phyloP scores from a whole-genome alignment of 129 eudicot species.

The Chrysanthemum seticuspe region DNA sequence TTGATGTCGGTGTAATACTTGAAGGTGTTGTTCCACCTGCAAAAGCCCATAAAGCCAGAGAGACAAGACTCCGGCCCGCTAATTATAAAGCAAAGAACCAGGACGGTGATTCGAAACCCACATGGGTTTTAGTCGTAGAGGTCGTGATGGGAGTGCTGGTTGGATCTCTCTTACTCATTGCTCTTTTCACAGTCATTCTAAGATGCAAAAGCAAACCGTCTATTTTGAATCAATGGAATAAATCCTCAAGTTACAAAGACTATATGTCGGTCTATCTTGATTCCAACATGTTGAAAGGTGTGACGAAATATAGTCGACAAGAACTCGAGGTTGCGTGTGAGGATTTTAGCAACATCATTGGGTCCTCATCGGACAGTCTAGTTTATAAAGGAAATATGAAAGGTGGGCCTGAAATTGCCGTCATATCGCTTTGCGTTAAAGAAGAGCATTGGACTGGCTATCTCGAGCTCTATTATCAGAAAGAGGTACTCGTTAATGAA shows the following conservation, averaged over 20 bases:
- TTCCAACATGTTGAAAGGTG: conserved; percentile 72
- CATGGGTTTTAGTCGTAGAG: conserved; percentile 70
- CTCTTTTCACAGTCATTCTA: conserved; percentile 34
- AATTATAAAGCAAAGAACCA: conserved; percentile 32
- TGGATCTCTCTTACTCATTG: conserved; percentile 51
- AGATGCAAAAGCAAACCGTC: conserved; percentile 65
- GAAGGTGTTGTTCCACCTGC: conserved; percentile 47
- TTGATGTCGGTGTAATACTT: background rate
- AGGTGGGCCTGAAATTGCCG: conserved; percentile 89
- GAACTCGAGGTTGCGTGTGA: conserved; percentile 98
- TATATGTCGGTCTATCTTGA: conserved; percentile 55
- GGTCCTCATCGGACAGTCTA: conserved; percentile 80
- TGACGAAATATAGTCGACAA: conserved; percentile 58
- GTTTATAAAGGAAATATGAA: conserved; percentile 88
- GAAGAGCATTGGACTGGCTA: conserved; percentile 88
- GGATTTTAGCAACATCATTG: conserved; percentile 98
- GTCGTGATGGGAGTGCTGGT: conserved; percentile 68
- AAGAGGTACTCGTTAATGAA: conserved; percentile 52
- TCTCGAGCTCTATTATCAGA: conserved; percentile 93
- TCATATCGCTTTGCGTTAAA: conserved; percentile 84
- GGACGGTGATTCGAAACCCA: conserved; percentile 41
- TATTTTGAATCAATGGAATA: conserved; percentile 65
- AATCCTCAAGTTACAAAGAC: conserved; percentile 55
- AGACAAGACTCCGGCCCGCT: conserved; percentile 42
- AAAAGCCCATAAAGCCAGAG: conserved; percentile 41